These are phyloP conservation scores for Balakata baccata DNA, from an alignment of 345 rosid species.

Conservation along the genomic window DNA sequence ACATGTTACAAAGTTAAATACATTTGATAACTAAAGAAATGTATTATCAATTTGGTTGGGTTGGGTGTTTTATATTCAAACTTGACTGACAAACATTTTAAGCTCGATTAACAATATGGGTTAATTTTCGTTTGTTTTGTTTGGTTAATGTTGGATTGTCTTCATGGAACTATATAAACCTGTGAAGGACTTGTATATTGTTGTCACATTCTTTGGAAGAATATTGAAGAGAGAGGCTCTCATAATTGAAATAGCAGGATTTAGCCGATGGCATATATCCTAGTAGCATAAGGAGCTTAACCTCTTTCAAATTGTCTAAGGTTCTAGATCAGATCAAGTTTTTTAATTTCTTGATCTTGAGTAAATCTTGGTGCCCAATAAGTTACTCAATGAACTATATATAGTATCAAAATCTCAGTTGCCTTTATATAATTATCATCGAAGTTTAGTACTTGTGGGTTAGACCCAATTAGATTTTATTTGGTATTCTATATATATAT, in stretches of 20 bases:
- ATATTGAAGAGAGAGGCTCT: constrained; percentile 1
- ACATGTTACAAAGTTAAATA: constrained; percentile 15
- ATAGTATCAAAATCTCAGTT: neutral
- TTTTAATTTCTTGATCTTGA: no score
- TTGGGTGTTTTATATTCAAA: constrained; percentile 16
- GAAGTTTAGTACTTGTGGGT: neutral
- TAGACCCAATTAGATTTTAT: no score
- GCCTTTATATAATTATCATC: neutral
- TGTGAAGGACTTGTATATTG: constrained; percentile 5
- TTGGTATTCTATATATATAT: no score
- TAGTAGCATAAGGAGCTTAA: no score
- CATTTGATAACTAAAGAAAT: neutral
- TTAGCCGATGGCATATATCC: no score
- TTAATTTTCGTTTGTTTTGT: constrained; percentile 9
- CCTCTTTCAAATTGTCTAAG: no score
- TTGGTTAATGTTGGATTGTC: constrained; percentile 19
- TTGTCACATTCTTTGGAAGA: constrained; percentile 11
- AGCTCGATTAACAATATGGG: constrained; percentile 13
- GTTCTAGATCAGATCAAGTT: no score
- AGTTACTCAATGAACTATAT: neutral
- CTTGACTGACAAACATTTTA: no score
- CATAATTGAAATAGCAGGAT: neutral
- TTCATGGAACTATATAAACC: constrained; percentile 9
- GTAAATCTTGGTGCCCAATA: no score
- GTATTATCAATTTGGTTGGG: neutral